Base-by-base conservation (phyloP, 345 rosid species). In the Citrus unshiu region DNA sequence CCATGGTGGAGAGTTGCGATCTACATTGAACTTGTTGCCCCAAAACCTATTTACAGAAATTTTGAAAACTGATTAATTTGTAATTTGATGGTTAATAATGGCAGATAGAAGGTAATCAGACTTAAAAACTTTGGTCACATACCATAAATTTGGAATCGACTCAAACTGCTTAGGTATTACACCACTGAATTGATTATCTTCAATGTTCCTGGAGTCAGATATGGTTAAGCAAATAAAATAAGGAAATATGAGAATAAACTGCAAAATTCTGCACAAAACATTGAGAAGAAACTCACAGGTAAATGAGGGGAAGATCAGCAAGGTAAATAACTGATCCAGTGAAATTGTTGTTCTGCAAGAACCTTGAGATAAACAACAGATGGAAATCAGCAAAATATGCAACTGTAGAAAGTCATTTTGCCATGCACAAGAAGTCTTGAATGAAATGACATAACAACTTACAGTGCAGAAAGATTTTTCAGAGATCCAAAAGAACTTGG, bases 251-350 rank as follows among this genome's bases (percentile, higher is more conserved):
- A 83, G 57, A 73, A 79, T 24, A 74, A 65, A 62, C n/a, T 60
- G 70, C 73, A 81, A 27, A 76, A 64, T 34, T 37, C 9, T 25
- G 68, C n/a, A 13, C 40, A 68, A 82, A 51, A 68, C 32, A 72
- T 69, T 61, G 60, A 24, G 58, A 67, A 59, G 74, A 77, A 73
- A 83, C 92, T 13, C 89, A 95, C 99, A 95, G 87, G 84, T 93
- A 86, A 75, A 74, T 82, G 79, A 93, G 88, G 74, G 93, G 93
- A 81, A 95, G 97, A 77, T 87, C 81, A 66, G 96, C 78, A 68
- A 95, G 92, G 85, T 89, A 91, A 72, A 86, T 72, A 86, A 95
- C 92, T 29, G 99, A 95, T 89, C 99, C 99, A 16, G 99, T 90
- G 73, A 95, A 91, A 59, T 79, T 83, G 87, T 96, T 96, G 78